Base-by-base conservation (phyloP, 768 basidiomycete species). In the Phlegmacium glaucopus region DNA sequence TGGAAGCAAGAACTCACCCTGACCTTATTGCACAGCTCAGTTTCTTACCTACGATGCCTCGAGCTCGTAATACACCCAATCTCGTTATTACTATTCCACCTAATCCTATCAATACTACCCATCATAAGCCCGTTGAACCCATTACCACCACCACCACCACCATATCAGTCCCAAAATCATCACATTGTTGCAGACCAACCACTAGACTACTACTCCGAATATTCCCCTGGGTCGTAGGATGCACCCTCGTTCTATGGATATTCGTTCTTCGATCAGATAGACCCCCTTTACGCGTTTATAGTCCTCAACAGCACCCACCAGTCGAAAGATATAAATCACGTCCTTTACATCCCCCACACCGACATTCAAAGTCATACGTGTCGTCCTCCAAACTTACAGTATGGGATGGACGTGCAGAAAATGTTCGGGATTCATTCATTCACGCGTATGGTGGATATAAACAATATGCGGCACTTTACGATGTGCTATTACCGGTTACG, bases 371-470 rank as follows among this genome's bases (percentile, higher is more conserved):
- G 2, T 34, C 32, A 6, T 6, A 22, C 22, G 22, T 5, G 15
- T 37, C 47, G 12, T 37, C 42, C 22, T 50, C 43, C 9, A 43
- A 10, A 34, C 32, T 34, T n/a, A 6, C 56, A 29, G 29, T 37
- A 16, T 85, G 83, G 83, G 65, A 68, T 1, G 56, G 57, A 6
- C 72, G 82, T 28, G 81, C 83, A 2, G 62, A 71, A 7, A 68
- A 68, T 37, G 85, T 87, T 28, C 77, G 75, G 53, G 56, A 67
- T 3, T 81, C 82, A 0, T 87, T 85, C 62, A 50, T 76, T 32
- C 77, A 85, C 55, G 83, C 83, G 1, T 87, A 83, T 49, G 58
- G 60, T 2, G 77, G 76, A 10, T 87, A 87, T 52, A 64, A 71
- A 54, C 61, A 56, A 9, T 58, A 74, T 53, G 83, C 84, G 0